Evolutionary conservation across 2,329 filamentous ascomycete genomes (phyloP), one percentile per base, ranked within the genome.

Genomic region (Fusarium devonianum): DNA sequence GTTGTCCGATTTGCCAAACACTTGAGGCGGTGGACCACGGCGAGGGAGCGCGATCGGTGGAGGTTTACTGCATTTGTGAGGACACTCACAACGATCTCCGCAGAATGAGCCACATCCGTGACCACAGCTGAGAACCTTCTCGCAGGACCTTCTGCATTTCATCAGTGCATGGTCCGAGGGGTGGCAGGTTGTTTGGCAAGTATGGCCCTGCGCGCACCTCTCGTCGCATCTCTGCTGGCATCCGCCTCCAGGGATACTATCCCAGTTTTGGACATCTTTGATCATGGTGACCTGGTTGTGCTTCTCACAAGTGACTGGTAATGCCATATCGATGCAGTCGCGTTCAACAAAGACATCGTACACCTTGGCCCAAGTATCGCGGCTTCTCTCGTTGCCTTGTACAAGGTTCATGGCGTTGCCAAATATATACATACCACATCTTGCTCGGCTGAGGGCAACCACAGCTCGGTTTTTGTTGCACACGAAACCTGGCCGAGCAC

Each of bases 341-440:
- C 77, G 73, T 0, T 62, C 47, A 3, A 65, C 63, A 64, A 87
- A 78, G 2, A 70, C 62, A 1, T 68, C 10, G 5, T 72, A 50
- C 2, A 80, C 69, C 10, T 60, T 66, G 75, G 65, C 12, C 79
- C 77, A 82, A 18, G 71, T 70, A 8, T 57, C 22, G 16, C 36
- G 46, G 0, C 76, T 75, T 9, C 76, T 78, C 0, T 69, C 60
- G 11, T 68, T 66, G 1, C 77, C 78, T 0, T 82, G 60, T 6
- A 83, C 56, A 1, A 83, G 56, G 25, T 80, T 82, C 7, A 78
- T 62, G 10, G 81, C 81, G 62, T 96, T 90, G 2, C 92, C 92
- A 66, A 96, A 96, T 28, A 96, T 78, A 69, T 92, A 96, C 50
- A 96, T 84, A 0, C 91, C 91, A 5, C 86, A 78, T 47, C 84